Evolutionary conservation across 1,284 basidiomycete genomes (phyloP), one percentile per base, ranked within the genome.

Genomic region (Coriolopsis trogii): DNA sequence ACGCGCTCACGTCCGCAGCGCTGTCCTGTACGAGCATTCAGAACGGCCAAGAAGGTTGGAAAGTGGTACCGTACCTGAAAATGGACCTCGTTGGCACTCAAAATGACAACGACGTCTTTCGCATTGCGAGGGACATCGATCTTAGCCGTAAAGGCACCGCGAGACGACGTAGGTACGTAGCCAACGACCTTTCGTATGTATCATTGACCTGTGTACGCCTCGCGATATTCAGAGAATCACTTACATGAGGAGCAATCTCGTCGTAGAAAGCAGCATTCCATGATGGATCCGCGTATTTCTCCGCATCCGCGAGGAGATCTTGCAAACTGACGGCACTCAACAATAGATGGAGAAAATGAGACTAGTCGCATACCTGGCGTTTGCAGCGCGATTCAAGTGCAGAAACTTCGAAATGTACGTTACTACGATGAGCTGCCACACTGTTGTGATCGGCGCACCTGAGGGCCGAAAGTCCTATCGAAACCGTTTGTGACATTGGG

Each of bases 191-290:
- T 4, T 6, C 10, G 25, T 4, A 10, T 13, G 12, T 12, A 18
- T 26, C 10, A 5, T 20, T 6, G 41, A 18, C 8, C 13, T 18
- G 29, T 13, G 18, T 3, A 12, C 23, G 10, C 37, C 3, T 20
- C 1, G 13, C 7, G 24, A 8, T 6, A 31, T 21, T 13, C 6
- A 3, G 7, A 7, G 4, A 9, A 2, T 9, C 26, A 30, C 55
- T 29, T 24, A 67, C 66, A 51, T 62, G 46, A 0, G 62, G 49
- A 8, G 66, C 61, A 24, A 68, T 64, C 18, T 59, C 56, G 48
- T 68, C 65, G 49, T 68, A 68, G 51, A 68, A 68, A 3, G 55
- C 48, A 7, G 59, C 56, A 39, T 66, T 67, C 66, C 63, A 67
- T 9, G 56, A 36, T 4, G 63, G 62, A 23, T 64, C 60, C 3